Percentiles rank a stretch among this genome's conserved stretches.
Evolutionary conservation across 106 monocot species (phyloP).

Genomic region (Iris macrosiphon): DNA sequence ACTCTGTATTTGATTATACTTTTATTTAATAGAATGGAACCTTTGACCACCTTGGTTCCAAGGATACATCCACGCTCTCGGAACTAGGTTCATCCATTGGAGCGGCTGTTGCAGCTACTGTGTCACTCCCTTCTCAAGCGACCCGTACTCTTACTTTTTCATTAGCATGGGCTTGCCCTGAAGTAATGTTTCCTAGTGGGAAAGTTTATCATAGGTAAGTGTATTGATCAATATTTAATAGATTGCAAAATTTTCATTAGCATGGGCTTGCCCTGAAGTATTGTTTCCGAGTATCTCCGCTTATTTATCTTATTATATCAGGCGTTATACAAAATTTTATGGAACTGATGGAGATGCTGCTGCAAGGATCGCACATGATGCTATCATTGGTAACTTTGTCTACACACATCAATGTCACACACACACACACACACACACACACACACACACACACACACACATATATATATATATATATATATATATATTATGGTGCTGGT

Average conservation of each 20-base stretch:
- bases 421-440: no score
- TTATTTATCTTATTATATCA: slow-evolving; percentile 21
- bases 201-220: slow-evolving; percentile 72
- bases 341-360: slow-evolving; percentile 66
- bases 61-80: slow-evolving; percentile 26
- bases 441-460: no score
- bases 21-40: slow-evolving; percentile 60
- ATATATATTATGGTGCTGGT: neutral
- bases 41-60: slow-evolving; percentile 56
- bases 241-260: neutral
- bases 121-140: slow-evolving; percentile 49
- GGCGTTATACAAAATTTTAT: slow-evolving; percentile 94
- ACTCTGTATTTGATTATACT: slow-evolving; percentile 2
- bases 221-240: neutral
- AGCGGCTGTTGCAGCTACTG: slow-evolving; percentile 84
- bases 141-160: slow-evolving; percentile 69
- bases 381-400: slow-evolving; percentile 57
- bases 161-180: slow-evolving; percentile 86
- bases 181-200: slow-evolving; percentile 71
- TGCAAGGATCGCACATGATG: slow-evolving; percentile 74
- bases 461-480: no score
- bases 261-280: neutral
- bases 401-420: neutral
- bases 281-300: neutral
- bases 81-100: slow-evolving; percentile 84